Percentiles rank a stretch among this genome's conserved stretches.
Evolutionary conservation across 169 alveolate genomes (phyloP).

Genomic region (Eimeria falciformis): DNA sequence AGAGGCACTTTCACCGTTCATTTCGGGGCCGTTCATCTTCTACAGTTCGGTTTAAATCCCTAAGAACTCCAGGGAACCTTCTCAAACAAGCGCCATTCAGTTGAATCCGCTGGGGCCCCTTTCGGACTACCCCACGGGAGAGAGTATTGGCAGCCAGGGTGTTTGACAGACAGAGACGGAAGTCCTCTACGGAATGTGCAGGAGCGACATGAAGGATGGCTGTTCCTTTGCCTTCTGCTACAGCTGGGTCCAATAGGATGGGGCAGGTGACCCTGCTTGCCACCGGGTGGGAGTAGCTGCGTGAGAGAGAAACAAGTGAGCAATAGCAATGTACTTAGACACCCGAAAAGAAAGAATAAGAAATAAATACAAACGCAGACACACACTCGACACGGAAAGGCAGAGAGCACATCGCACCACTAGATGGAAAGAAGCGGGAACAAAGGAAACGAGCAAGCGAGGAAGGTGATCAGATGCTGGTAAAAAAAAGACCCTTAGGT

Average conservation of each 20-base stretch:
- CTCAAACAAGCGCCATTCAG: too few species aligned
- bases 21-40: too few species aligned
- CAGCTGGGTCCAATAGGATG: slow-evolving; percentile 47
- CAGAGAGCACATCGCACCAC: too few species aligned
- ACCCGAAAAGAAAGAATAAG: not conserved
- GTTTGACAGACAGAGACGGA: slow-evolving; percentile 49
- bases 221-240: slow-evolving; percentile 53
- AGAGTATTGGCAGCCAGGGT: too few species aligned
- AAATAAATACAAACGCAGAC: not conserved
- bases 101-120: too few species aligned
- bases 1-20: too few species aligned
- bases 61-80: too few species aligned
- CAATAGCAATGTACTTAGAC: not conserved
- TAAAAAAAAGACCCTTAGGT: not conserved
- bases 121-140: too few species aligned
- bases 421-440: not conserved
- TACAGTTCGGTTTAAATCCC: too few species aligned
- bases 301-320: not conserved
- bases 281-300: slow-evolving; percentile 50
- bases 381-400: not conserved
- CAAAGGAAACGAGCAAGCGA: not conserved
- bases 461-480: not conserved
- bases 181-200: slow-evolving; percentile 76
- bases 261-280: slow-evolving; percentile 67
- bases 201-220: slow-evolving; percentile 76